phyloP scores from a whole-genome alignment of 495 filamentous ascomycete genomes.

The Xylaria scruposa region DNA sequence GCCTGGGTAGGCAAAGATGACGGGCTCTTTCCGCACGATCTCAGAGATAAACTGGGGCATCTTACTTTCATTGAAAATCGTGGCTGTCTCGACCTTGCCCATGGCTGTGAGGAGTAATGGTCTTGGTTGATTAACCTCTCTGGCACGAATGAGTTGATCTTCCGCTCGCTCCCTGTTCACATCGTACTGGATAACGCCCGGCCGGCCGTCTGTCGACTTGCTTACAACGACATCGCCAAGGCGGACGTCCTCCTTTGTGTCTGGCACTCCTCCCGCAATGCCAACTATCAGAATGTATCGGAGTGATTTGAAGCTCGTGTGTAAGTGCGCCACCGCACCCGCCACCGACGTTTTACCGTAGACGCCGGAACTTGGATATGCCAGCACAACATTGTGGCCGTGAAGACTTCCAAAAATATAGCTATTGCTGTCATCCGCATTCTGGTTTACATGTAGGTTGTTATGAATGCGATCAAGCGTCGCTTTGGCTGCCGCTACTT shows the following conservation, averaged over 20 bases:
- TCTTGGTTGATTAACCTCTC: not conserved
- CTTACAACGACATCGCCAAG: slow-evolving; percentile 15
- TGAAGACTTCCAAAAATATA: slow-evolving; percentile 7
- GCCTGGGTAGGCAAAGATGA: slow-evolving; percentile 8
- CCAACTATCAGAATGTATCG: not conserved
- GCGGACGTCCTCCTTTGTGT: not conserved
- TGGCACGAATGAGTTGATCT: not conserved
- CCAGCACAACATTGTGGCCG: slow-evolving; percentile 1
- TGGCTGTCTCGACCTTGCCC: not conserved
- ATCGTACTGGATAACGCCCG: slow-evolving; percentile 5
- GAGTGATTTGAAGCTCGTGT: slow-evolving; percentile 2
- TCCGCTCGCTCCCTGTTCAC: not conserved
- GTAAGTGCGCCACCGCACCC: not conserved
- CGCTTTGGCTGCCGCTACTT: slow-evolving; percentile 44
- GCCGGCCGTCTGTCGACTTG: not conserved
- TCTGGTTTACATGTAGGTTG: slow-evolving; percentile 27
- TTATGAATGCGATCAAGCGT: slow-evolving; percentile 45
- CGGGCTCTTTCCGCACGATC: not conserved
- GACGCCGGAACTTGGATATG: not conserved
- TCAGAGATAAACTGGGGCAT: not conserved
- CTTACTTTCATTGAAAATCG: slow-evolving; percentile 1
- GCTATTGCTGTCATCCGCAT: slow-evolving; percentile 22
- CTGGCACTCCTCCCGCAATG: slow-evolving; percentile 4
- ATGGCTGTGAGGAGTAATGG: not conserved
- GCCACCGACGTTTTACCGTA: slow-evolving; percentile 1